These are phyloP conservation scores for Rhodofomes roseus DNA, from an alignment of 1,284 basidiomycete species.

Conservation along the genomic window DNA sequence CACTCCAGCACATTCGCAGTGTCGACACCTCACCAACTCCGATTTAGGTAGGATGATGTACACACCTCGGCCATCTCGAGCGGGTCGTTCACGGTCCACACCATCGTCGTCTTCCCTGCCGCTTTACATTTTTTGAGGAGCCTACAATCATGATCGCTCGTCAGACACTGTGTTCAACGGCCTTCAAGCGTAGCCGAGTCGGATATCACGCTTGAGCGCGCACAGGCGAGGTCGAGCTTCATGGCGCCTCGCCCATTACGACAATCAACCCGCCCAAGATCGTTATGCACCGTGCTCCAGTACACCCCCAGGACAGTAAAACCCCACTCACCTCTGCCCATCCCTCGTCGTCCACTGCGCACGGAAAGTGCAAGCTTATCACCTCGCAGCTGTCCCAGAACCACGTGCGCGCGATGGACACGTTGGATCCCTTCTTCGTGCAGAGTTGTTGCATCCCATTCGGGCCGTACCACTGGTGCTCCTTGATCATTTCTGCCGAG, in stretches of 20 bases:
- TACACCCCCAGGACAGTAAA: neutral
- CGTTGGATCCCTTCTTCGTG: slow-evolving; percentile 75
- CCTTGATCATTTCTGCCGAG: slow-evolving; percentile 61
- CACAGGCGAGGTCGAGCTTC: too few species aligned
- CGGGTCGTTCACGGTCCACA: slow-evolving; percentile 95
- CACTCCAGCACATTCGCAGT: neutral
- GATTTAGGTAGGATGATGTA: too few species aligned
- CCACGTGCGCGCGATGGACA: slow-evolving; percentile 70
- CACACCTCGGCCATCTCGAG: slow-evolving; percentile 91
- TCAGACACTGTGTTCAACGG: neutral
- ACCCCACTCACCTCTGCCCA: slow-evolving; percentile 56
- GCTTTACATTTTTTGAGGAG: slow-evolving; percentile 79
- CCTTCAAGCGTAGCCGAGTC: neutral
- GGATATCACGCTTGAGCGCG: too few species aligned
- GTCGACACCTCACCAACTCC: neutral
- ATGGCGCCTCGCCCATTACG: too few species aligned
- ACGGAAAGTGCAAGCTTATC: slow-evolving; percentile 89
- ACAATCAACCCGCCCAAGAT: neutral
- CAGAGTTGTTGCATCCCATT: slow-evolving; percentile 80
- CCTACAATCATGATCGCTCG: slow-evolving; percentile 26
- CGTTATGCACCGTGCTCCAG: neutral
- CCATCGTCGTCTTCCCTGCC: slow-evolving; percentile 87
- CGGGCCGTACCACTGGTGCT: slow-evolving; percentile 67
- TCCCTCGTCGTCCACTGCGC: slow-evolving; percentile 69
- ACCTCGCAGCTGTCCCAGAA: slow-evolving; percentile 90